Evolutionary conservation across 2,329 filamentous ascomycete genomes (phyloP).

Genomic region (Trichoderma sp.): DNA sequence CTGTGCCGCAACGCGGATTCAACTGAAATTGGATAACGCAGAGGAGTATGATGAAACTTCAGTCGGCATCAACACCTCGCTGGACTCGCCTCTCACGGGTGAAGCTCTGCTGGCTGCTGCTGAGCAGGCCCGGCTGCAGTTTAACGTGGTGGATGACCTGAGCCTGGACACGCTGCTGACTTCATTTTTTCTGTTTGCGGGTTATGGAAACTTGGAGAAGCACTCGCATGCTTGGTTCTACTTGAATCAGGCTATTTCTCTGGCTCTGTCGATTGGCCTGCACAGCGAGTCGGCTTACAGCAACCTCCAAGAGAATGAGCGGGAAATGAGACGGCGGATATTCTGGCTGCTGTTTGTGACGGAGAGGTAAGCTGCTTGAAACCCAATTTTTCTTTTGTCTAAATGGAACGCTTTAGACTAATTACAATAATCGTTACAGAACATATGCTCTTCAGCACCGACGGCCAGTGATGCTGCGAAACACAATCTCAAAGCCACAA

Average conservation of each 20-base stretch:
- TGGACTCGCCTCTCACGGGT: slow-evolving; percentile 34
- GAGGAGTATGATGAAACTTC: slow-evolving; percentile 29
- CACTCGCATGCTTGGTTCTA: slow-evolving; percentile 40
- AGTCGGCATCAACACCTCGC: slow-evolving; percentile 31
- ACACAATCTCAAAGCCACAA: slow-evolving; percentile 39
- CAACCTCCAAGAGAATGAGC: slow-evolving; percentile 33
- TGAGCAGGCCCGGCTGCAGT: slow-evolving; percentile 37
- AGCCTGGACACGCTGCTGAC: slow-evolving; percentile 38
- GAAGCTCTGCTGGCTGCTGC: slow-evolving; percentile 37
- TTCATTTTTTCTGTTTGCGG: slow-evolving; percentile 40
- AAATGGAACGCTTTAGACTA: background rate
- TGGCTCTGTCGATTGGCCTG: slow-evolving; percentile 37
- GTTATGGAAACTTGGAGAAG: slow-evolving; percentile 40
- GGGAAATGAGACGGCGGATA: slow-evolving; percentile 38
- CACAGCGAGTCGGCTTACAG: slow-evolving; percentile 37
- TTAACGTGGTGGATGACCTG: slow-evolving; percentile 37
- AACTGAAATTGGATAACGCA: slow-evolving; percentile 36
- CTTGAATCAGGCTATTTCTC: slow-evolving; percentile 40
- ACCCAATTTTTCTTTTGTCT: background rate
- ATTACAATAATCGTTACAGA: slow-evolving; percentile 25
- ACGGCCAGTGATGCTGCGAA: slow-evolving; percentile 38
- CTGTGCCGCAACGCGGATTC: slow-evolving; percentile 40
- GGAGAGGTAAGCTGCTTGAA: slow-evolving; percentile 33
- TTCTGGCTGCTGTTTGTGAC: slow-evolving; percentile 45
- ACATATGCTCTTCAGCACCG: slow-evolving; percentile 41